Conservation (phyloP, 495 filamentous ascomycete genomes). For the Glonium stellatum region DNA sequence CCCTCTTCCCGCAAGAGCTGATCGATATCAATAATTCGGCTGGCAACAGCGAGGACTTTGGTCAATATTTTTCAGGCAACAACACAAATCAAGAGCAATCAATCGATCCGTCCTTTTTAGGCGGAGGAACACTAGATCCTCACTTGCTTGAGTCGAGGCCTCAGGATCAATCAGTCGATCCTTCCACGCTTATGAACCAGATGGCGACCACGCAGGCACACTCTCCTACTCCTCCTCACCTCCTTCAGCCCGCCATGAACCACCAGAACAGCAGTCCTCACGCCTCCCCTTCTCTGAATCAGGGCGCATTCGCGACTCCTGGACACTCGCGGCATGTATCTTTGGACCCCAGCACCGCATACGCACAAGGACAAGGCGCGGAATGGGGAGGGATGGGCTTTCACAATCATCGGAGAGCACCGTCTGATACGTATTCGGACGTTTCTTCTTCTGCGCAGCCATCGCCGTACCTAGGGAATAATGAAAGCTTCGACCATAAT, state of each 20-base stretch:
- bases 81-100: constrained; percentile 28
- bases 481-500: constrained; percentile 68
- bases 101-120: constrained; percentile 33
- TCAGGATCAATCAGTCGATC: constrained; percentile 48
- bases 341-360: constrained; percentile 69
- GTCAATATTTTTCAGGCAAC: constrained; percentile 25
- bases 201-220: constrained; percentile 66
- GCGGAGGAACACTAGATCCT: constrained; percentile 21
- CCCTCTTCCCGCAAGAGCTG: constrained; percentile 22
- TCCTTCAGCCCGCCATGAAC: constrained; percentile 52
- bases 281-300: constrained; percentile 47
- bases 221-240: constrained; percentile 60
- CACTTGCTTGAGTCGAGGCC: constrained; percentile 27
- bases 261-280: constrained; percentile 37
- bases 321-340: constrained; percentile 73
- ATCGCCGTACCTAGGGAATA: constrained; percentile 72
- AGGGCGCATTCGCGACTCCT: constrained; percentile 50
- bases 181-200: constrained; percentile 50
- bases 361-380: constrained; percentile 52
- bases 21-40: constrained; percentile 26
- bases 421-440: constrained; percentile 82
- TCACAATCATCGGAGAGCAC: constrained; percentile 68
- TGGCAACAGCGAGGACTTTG: constrained; percentile 24
- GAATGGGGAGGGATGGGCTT: constrained; percentile 72
- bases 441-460: constrained; percentile 70